Percentiles rank a stretch among this genome's conserved stretches.
These are phyloP conservation scores for Penicillium brevicompactum DNA, from an alignment of 2,329 filamentous ascomycete species.

Conservation along the genomic window DNA sequence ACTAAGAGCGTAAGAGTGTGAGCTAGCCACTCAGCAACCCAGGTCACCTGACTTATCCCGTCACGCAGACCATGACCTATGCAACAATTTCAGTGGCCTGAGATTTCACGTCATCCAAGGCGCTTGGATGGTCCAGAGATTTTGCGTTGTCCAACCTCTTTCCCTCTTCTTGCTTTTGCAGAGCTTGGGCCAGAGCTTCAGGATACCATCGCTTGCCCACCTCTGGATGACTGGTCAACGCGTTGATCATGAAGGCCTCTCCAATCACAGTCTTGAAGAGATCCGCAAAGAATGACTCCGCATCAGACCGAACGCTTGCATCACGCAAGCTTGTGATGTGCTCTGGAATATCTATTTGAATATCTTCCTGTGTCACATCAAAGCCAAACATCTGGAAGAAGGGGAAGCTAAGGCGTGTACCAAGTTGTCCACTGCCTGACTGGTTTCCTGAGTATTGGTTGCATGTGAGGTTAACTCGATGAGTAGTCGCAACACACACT, in stretches of 20 bases:
- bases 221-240: neutral
- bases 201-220: neutral
- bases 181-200: neutral
- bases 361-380: neutral
- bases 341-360: neutral
- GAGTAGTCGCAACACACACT: slow-evolving; percentile 25
- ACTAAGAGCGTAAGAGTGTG: too few relatives aligned
- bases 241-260: neutral
- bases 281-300: neutral
- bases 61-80: too few relatives aligned
- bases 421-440: neutral
- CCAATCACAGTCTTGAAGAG: neutral
- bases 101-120: too few relatives aligned
- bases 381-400: neutral
- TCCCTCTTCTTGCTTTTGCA: neutral
- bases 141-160: neutral
- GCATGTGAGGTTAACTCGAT: slow-evolving; percentile 19
- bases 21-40: too few relatives aligned
- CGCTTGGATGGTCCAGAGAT: neutral
- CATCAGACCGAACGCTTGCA: neutral
- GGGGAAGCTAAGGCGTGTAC: neutral
- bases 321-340: neutral
- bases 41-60: too few relatives aligned
- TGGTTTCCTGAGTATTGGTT: neutral
- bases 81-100: too few relatives aligned